Base-by-base conservation (phyloP, 1,284 basidiomycete genomes). In the Apiotrichum brassicae region DNA sequence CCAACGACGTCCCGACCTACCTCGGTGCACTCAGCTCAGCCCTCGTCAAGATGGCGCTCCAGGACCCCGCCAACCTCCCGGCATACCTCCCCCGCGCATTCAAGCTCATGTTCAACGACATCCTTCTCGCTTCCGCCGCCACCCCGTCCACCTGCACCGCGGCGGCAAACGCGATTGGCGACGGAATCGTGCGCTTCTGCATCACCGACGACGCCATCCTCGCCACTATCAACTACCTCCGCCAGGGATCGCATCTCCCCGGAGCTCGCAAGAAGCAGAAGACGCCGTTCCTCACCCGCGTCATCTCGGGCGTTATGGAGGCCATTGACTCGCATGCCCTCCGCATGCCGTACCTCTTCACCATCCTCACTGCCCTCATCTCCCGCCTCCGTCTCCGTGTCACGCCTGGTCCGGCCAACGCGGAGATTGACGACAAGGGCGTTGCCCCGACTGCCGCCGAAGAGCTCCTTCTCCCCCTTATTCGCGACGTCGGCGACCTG, bases 401-500 rank as follows among this genome's bases (percentile, higher is more conserved):
- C 5, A 49, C 58, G 13, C 43, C 57, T 4, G 58, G 50, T 35
- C 35, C 59, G 45, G 52, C 60, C 25, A 62, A 74, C 79, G 28
- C 81, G 77, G n/a, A 78, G 79, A 25, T 48, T 11, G 46, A 48
- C 39, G 23, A 22, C 0, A 16, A 30, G 4, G 23, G 76, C 82
- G 39, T 58, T 37, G 54, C 78, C 76, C 22, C 81, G 23, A 69
- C 84, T 5, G 84, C 84, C 7, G 86, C 88, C 3, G 82, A 89
- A 62, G 68, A 75, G 38, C 78, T 97, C 8, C 75, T 94, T 20
- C 69, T 86, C 39, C 82, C 84, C 28, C 70, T 91, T n/a, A 78
- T 97, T 43, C 74, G 78, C 55, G 81, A 82, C 49, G 77, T 95
- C 24, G 89, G 84, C 2, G 82, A 85, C 36, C 73, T 95, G 52